Base-by-base conservation (phyloP, 2,329 filamentous ascomycete genomes). In the Dactylellina haptotyla region DNA sequence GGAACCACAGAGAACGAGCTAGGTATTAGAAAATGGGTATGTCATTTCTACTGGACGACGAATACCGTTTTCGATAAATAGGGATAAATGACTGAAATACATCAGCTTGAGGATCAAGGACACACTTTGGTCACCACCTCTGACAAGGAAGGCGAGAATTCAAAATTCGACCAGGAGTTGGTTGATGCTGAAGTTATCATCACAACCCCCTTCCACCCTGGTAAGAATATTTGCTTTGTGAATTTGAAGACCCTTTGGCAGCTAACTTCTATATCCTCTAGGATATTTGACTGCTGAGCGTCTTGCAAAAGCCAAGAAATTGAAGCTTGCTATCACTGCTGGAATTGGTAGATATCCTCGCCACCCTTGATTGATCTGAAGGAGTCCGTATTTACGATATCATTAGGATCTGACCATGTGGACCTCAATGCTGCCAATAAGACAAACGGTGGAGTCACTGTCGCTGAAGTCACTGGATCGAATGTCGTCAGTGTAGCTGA, bases 1-100 rank as follows among this genome's bases (percentile, higher is more conserved):
- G 95, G 95, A 80, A 97, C 95, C 76, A 97, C 93, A 53, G 92
- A 99, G 87, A 98, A 98, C 83, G 95, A 99, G 87, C 92, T 99
- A 75, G 95, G 95, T 79, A 86, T 99, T 81, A 89, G 95, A 81
- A 93, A 96, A 84, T 99, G 95, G 94, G 69, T 66, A 41, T 23
- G 69, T 48, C 18, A 16, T n/a, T 10, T 25, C 41, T 30, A 5
- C 4, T 18, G 3, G 9, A 14, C 32, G n/a, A 12, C 14, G n/a
- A 45, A 9, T 23, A 25, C 43, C 25, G 26, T 20, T 53, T 5
- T 18, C 39, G 9, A n/a, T 20, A 2, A 32, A 18, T 10, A 12
- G n/a, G 18, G 4, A 20, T 9, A 58, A 53, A 50, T 53, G 37
- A 37, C 58, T 20, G 14, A 23, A 50, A 20, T 26, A 30, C 16